Base-by-base conservation (phyloP, 208 protist species). In the Leishmania tropica region DNA sequence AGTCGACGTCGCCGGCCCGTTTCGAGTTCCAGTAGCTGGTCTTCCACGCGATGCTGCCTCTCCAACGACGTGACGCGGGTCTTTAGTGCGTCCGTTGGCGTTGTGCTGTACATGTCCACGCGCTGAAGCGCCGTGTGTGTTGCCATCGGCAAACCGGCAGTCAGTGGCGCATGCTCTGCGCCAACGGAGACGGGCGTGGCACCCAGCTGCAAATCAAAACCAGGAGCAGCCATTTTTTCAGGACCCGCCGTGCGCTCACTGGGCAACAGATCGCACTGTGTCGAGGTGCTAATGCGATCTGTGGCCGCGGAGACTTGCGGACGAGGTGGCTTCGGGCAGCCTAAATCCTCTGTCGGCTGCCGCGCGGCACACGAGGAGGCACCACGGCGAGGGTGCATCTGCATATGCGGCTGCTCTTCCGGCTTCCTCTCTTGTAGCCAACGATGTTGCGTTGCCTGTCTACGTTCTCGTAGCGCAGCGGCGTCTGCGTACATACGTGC, bases 1-100 rank as follows among this genome's bases (percentile, higher is more conserved):
- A 87, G 65, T 21, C 83, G 76, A 70, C 79, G 81, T 19, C 70
- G 82, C 7, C 76, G 78, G n/a, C 81, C 76, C 72, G 75, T 62
- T 24, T 86, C 83, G 42, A 81, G 51, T 35, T 54, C 75, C 6
- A 82, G 64, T 3, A 93, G 85, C 45, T 81, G 81, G 1, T 88
- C 85, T 75, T 89, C 89, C 19, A 90, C 79, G 2, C 78, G 35
- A 51, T 62, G 71, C 40, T 70, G n/a, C 31, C 51, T 72, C 72
- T 21, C 67, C 8, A 28, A 48, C 21, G 42, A 13, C 7, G 11
- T 48, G 11, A 2, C 24, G 48, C 31, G 3, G 19, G 5, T n/a
- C 2, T 68, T 40, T 15, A 35, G 8, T 53, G 48, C 42, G 56
- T 15, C n/a, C 10, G 65, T 3, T 17, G 60, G 67, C 1, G 31